phyloP scores from a whole-genome alignment of 352 stramenopile genomes.

The Phytopythium ostracodes region DNA sequence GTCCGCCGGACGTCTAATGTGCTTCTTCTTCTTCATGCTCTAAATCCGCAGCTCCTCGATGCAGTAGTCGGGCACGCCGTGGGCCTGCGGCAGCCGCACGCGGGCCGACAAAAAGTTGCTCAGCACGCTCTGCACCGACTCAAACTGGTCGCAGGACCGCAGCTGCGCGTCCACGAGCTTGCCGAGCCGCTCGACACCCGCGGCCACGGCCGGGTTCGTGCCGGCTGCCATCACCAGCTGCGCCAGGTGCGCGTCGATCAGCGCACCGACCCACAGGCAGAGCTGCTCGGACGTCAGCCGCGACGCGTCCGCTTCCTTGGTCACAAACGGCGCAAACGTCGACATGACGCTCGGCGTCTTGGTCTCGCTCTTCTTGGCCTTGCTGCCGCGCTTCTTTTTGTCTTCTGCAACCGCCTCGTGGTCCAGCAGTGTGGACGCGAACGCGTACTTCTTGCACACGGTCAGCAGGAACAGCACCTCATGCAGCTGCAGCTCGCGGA shows the following conservation, averaged over 20 bases:
- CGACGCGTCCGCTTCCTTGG: slow-evolving; percentile 11
- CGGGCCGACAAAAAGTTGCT: slow-evolving; percentile 71
- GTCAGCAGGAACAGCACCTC: slow-evolving; percentile 69
- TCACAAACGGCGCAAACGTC: slow-evolving; percentile 21
- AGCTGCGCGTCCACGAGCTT: slow-evolving; percentile 55
- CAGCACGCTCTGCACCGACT: slow-evolving; percentile 67
- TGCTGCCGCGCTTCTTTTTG: slow-evolving; percentile 5
- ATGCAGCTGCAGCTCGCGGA: slow-evolving; percentile 58
- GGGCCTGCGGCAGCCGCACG: slow-evolving; percentile 54
- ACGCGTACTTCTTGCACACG: slow-evolving; percentile 68
- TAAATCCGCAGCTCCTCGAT: slow-evolving; percentile 75
- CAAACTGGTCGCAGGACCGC: slow-evolving; percentile 47
- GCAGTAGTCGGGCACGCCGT: slow-evolving; percentile 70
- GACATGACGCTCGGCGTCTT: no score
- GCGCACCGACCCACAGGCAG: slow-evolving; percentile 64
- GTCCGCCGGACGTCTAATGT: neutral
- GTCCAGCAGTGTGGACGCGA: slow-evolving; percentile 29
- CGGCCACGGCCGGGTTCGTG: slow-evolving; percentile 32
- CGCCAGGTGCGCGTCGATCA: slow-evolving; percentile 72
- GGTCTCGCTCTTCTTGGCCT: slow-evolving; percentile 5
- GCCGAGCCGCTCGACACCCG: slow-evolving; percentile 45
- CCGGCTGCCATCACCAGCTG: slow-evolving; percentile 58
- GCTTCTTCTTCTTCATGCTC: slow-evolving; percentile 8
- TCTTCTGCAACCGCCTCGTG: slow-evolving; percentile 1
- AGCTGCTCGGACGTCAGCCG: slow-evolving; percentile 42